Percentiles rank a stretch among this genome's conserved stretches.
phyloP scores from a whole-genome alignment of 345 rosid genomes.

The Raphanus sativus region DNA sequence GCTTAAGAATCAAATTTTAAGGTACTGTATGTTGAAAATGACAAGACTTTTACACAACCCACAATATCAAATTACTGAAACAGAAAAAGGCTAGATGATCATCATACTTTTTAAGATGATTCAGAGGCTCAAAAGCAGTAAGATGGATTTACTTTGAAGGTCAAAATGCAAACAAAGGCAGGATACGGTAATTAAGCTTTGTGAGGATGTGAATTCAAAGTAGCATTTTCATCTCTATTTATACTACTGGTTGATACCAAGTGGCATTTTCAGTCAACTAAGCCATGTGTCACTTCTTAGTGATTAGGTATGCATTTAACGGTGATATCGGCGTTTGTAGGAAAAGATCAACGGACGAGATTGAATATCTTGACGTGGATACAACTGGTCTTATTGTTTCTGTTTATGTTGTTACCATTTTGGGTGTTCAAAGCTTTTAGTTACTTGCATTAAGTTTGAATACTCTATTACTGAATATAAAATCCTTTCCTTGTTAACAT shows the following conservation, averaged over 20 bases:
- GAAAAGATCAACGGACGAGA: constrained; percentile 25
- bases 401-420: constrained; percentile 7
- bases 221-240: constrained; percentile 9
- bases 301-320: neutral
- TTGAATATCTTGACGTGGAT: constrained; percentile 19
- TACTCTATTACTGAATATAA: neutral
- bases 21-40: neutral
- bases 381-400: constrained; percentile 15
- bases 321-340: constrained; percentile 8
- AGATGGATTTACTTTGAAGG: neutral
- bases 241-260: neutral
- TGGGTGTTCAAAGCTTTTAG: constrained; percentile 24
- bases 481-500: neutral
- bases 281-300: constrained; percentile 15
- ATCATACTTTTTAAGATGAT: neutral
- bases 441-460: constrained; percentile 24
- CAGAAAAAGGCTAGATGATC: neutral
- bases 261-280: neutral
- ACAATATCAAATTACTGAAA: neutral
- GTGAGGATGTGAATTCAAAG: constrained; percentile 8
- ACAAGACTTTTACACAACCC: neutral
- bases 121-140: neutral
- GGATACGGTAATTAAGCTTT: constrained; percentile 3
- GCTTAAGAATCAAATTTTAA: neutral
- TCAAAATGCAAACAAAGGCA: neutral